phyloP scores from a whole-genome alignment of 768 basidiomycete species.

The Scleroderma citrinum region DNA sequence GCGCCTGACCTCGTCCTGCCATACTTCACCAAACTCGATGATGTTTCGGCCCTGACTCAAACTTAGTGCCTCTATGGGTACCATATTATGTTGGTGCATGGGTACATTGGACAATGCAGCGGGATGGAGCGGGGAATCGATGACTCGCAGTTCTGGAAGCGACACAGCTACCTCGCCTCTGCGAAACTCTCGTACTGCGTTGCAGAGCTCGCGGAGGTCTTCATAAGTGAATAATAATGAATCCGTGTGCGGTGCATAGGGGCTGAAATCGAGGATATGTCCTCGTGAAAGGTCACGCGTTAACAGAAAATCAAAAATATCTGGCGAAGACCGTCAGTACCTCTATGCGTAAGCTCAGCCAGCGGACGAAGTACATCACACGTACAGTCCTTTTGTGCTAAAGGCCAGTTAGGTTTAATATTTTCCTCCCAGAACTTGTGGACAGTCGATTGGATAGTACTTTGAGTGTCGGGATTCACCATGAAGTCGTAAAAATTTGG shows the following conservation, averaged over 20 bases:
- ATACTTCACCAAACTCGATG: constrained; percentile 64
- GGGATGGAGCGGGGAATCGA: constrained; percentile 73
- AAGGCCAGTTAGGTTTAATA: constrained; percentile 55
- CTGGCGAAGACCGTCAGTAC: constrained; percentile 24
- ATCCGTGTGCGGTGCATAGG: constrained; percentile 83
- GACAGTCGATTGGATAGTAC: constrained; percentile 48
- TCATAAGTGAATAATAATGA: constrained; percentile 80
- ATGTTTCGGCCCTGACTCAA: constrained; percentile 70
- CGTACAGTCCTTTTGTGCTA: constrained; percentile 59
- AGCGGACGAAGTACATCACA: constrained; percentile 3
- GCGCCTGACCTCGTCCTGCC: constrained; percentile 49
- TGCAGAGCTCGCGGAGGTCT: constrained; percentile 47
- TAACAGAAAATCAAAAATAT: constrained; percentile 81
- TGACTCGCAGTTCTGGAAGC: constrained; percentile 50
- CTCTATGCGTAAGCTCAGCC: neutral
- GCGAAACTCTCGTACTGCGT: neutral
- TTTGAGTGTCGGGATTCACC: constrained; percentile 52
- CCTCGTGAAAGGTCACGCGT: constrained; percentile 72
- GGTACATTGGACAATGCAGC: constrained; percentile 63
- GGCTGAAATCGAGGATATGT: constrained; percentile 89
- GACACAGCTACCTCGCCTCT: neutral
- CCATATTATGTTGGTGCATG: constrained; percentile 78
- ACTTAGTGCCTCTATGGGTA: constrained; percentile 83
- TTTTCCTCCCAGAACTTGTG: constrained; percentile 61
- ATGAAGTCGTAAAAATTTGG: constrained; percentile 84